phyloP scores from a whole-genome alignment of 371 early-diverging fungal species.

The Mortierella sp. region DNA sequence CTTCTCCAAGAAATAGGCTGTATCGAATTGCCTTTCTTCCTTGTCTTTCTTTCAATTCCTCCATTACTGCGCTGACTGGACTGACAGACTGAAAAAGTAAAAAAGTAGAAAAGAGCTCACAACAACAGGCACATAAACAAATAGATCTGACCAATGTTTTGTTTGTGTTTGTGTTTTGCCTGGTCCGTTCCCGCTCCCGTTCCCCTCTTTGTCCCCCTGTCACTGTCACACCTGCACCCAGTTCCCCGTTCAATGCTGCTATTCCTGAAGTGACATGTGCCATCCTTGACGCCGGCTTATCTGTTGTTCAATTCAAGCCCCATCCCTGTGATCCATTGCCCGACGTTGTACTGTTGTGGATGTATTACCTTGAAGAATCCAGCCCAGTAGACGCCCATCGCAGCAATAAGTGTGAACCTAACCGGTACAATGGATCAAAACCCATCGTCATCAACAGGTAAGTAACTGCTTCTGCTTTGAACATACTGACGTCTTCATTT shows the following conservation, averaged over 20 bases:
- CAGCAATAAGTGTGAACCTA: conserved; percentile 61
- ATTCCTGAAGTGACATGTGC: not conserved
- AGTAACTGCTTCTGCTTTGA: too few species aligned
- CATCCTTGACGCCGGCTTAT: not conserved
- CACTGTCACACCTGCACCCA: not conserved
- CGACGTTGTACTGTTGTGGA: too few species aligned
- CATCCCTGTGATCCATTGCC: not conserved
- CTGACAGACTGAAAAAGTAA: not conserved
- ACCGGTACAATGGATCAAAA: not conserved
- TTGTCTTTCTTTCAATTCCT: not conserved
- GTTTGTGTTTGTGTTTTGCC: not conserved
- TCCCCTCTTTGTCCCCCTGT: not conserved
- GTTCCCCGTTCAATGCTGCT: not conserved
- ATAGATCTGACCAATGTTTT: not conserved
- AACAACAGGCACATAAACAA: not conserved
- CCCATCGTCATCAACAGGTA: not conserved
- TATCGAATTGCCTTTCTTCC: not conserved
- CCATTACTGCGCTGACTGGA: conserved; percentile 11
- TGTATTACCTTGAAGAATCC: conserved; percentile 75
- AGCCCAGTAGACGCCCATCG: conserved; percentile 77
- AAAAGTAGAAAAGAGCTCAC: not conserved
- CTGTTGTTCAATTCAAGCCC: not conserved
- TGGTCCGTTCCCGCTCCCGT: conserved; percentile 1
- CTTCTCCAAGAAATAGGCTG: not conserved
- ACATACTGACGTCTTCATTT: not conserved